Evolutionary conservation across 371 early-diverging fungal species (phyloP).

Genomic region (Mucor racemosus): DNA sequence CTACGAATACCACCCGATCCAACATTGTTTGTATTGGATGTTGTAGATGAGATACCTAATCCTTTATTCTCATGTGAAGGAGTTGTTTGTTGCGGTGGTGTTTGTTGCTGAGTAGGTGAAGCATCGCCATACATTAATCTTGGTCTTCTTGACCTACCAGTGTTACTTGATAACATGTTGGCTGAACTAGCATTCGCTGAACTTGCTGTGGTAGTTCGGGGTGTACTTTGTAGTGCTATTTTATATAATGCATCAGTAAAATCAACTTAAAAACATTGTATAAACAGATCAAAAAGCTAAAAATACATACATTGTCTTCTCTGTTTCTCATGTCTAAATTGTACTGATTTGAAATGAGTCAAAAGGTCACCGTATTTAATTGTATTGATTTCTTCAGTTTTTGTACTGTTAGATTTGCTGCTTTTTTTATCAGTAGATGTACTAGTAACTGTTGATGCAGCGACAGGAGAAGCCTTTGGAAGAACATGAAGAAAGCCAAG

Average conservation of each 20-base stretch:
- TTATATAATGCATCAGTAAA: background rate
- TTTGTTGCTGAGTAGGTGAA: background rate
- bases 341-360: conserved; percentile 63
- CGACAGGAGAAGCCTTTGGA: conserved; percentile 46
- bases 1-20: conserved; percentile 22
- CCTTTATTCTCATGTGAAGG: conserved; percentile 16
- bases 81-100: background rate
- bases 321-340: conserved; percentile 61
- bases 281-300: background rate
- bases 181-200: background rate
- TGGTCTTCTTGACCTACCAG: conserved; percentile 20
- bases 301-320: conserved; percentile 43
- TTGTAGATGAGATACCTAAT: conserved; percentile 10
- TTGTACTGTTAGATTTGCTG: conserved; percentile 15
- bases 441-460: conserved; percentile 11
- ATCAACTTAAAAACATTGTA: background rate
- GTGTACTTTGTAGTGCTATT: conserved; percentile 27
- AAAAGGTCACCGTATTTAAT: conserved; percentile 62
- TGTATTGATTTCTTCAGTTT: conserved; percentile 27
- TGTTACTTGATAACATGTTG: background rate
- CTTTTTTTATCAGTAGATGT: conserved; percentile 18
- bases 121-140: conserved; percentile 16
- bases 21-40: background rate
- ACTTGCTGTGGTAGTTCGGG: conserved; percentile 11
- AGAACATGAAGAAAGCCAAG: conserved; percentile 66